Conservation (phyloP, 352 stramenopile species). For the Phytophthora chlamydospora region DNA sequence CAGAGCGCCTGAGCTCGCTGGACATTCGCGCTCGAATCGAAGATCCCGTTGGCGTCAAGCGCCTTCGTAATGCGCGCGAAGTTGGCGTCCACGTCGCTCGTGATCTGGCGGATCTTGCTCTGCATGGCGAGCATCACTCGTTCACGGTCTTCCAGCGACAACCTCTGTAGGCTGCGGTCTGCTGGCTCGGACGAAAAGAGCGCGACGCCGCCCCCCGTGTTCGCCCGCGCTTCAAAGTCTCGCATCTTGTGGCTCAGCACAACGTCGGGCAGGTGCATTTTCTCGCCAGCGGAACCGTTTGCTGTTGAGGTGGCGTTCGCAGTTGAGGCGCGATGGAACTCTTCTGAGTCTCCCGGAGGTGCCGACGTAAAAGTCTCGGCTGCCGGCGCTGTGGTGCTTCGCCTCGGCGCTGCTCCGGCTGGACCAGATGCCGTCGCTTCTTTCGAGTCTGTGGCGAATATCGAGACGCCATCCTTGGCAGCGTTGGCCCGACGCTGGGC, state of each 20-base stretch:
- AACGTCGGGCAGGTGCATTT: constrained; percentile 69
- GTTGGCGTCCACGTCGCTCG: constrained; percentile 56
- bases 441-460: constrained; percentile 51
- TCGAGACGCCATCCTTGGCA: constrained; percentile 75
- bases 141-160: constrained; percentile 76
- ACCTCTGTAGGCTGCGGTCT: constrained; percentile 53
- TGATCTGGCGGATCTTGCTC: constrained; percentile 68
- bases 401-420: constrained; percentile 2
- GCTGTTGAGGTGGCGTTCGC: not conserved
- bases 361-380: constrained; percentile 3
- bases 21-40: constrained; percentile 62
- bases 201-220: constrained; percentile 33
- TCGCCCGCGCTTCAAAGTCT: constrained; percentile 77
- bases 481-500: constrained; percentile 65
- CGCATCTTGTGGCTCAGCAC: constrained; percentile 82
- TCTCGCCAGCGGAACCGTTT: constrained; percentile 18
- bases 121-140: constrained; percentile 78
- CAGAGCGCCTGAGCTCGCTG: constrained; percentile 71
- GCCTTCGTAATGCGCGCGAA: constrained; percentile 56
- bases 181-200: constrained; percentile 60
- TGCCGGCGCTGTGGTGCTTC: constrained; percentile 16
- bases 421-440: constrained; percentile 11
- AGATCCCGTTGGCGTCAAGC: constrained; percentile 70
- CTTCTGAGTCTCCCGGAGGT: constrained; percentile 3
- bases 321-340: constrained; percentile 16